Evolutionary conservation across 2,329 filamentous ascomycete species (phyloP).

Genomic region (Davidsoniella eucalypti): DNA sequence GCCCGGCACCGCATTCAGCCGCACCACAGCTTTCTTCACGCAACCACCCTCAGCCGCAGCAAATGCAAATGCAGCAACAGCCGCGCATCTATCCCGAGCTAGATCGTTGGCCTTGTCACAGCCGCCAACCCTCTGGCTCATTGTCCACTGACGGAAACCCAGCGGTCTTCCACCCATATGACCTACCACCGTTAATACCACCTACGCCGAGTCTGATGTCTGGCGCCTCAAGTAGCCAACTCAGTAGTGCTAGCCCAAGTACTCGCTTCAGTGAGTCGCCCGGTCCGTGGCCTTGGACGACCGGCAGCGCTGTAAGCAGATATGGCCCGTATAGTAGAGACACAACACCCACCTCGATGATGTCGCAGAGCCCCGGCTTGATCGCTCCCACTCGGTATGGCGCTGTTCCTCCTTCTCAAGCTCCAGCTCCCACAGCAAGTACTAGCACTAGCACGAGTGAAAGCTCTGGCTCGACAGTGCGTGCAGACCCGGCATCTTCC

Average conservation of each 20-base stretch:
- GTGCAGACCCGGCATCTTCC: neutral
- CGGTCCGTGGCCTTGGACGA: conserved; percentile 25
- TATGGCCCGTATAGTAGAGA: conserved; percentile 53
- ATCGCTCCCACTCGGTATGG: conserved; percentile 29
- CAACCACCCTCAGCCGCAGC: neutral
- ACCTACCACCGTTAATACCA: conserved; percentile 21
- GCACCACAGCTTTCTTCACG: neutral
- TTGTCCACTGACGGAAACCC: neutral
- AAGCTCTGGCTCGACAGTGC: neutral
- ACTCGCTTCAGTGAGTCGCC: conserved; percentile 61
- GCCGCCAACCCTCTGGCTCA: conserved; percentile 4
- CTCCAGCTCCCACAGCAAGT: no score
- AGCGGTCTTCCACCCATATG: neutral
- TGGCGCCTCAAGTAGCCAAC: conserved; percentile 39
- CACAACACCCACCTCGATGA: conserved; percentile 63
- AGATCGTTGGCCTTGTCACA: conserved; percentile 10
- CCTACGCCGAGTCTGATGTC: conserved; percentile 47
- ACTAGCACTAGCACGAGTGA: neutral
- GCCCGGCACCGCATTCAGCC: neutral
- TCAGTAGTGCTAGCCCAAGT: conserved; percentile 51
- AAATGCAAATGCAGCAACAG: neutral
- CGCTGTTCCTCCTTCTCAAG: conserved; percentile 15
- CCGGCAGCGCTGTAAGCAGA: conserved; percentile 3
- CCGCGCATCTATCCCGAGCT: conserved; percentile 10
- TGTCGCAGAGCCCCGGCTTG: conserved; percentile 54